Base-by-base conservation (phyloP, 2,329 filamentous ascomycete genomes). In the Diaporthe eres region DNA sequence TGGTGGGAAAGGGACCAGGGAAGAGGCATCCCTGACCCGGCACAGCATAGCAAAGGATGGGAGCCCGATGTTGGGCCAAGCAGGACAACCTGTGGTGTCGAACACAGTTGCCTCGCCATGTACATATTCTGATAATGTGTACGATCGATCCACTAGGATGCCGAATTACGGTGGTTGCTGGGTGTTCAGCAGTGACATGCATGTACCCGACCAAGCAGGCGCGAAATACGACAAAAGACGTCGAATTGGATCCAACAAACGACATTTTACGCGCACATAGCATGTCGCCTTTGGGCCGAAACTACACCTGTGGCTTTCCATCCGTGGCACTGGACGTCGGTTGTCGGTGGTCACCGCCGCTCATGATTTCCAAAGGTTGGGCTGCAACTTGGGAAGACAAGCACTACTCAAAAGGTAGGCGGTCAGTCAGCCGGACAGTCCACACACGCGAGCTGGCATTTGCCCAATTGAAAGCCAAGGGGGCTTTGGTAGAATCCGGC, bases 301-400 rank as follows among this genome's bases (percentile, higher is more conserved):
- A 28, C n/a, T 6, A 49, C 5, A 34, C 5, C 61, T 51, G 61
- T 67, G 61, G 61, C 61, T 67, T 34, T 49, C 61, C 61, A 34
- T 17, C 4, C 19, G 13, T 51, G 19, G 28, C 22, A 67, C 44
- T 47, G 42, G 42, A 51, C 4, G 19, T 31, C 22, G 25, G 15
- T n/a, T 34, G 28, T 49, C 61, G 61, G 61, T 67, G 44, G 44
- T 67, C 61, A 67, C 61, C 61, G 61, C 61, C 61, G 61, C 44
- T n/a, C 17, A 28, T 49, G 3, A 10, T 22, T 49, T 39, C 10
- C 37, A 39, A 39, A 39, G 37, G 37, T 39, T 37, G 44, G 61
- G 42, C 61, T 37, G 42, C 61, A n/a, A 34, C 28, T 22, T 47
- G 42, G 10, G 19, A 19, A 34, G 61, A 51, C 42, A 51, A 17